Conservation (phyloP, 2,329 filamentous ascomycete genomes). For the Penicillium occitanis region DNA sequence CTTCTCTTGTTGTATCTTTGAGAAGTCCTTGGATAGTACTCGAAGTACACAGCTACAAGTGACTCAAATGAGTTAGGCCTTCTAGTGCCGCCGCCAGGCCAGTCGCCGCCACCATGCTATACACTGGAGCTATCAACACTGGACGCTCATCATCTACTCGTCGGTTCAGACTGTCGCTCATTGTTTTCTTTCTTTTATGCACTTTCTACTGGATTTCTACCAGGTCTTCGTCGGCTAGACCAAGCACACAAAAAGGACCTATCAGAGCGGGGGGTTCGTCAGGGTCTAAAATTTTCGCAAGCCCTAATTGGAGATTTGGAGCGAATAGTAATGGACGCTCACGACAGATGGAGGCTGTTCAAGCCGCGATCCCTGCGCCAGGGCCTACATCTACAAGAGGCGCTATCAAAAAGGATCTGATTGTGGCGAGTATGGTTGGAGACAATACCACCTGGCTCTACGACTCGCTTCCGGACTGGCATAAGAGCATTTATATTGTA, state of each 20-base stretch:
- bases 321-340: constrained; percentile 1
- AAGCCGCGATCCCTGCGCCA: constrained; percentile 10
- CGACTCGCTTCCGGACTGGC: constrained; percentile 47
- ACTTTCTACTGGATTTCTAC: constrained; percentile 16
- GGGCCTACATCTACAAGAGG: not conserved
- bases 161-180: constrained; percentile 3
- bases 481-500: constrained; percentile 57
- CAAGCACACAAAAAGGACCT: not conserved
- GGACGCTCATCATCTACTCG: constrained; percentile 11
- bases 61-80: constrained; percentile 7
- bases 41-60: not conserved
- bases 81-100: constrained; percentile 6
- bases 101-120: constrained; percentile 7
- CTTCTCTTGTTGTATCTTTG: not conserved
- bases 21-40: not conserved
- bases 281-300: not conserved
- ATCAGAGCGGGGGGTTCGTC: not conserved
- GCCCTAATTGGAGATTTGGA: not conserved
- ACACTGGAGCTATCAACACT: not conserved
- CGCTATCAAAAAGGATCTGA: constrained; percentile 32
- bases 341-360: constrained; percentile 2
- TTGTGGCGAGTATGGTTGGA: constrained; percentile 42
- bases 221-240: not conserved
- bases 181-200: constrained; percentile 16
- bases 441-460: constrained; percentile 44